Conservation (phyloP, 116 monocot species). For the Posidonia oceanica region DNA sequence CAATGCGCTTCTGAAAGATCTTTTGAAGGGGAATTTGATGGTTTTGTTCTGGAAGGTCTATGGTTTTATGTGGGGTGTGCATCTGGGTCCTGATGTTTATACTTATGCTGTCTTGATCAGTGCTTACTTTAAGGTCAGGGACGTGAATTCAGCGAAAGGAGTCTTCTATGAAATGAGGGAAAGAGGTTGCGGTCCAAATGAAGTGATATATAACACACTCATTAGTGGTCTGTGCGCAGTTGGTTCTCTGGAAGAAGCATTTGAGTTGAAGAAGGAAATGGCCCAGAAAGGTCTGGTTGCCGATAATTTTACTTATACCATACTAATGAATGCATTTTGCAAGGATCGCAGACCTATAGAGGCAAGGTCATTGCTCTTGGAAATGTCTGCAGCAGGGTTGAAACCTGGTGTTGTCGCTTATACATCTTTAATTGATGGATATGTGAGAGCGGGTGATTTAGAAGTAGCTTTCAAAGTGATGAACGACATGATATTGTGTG, state of each 20-base stretch:
- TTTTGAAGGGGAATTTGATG: slow-evolving; percentile 43
- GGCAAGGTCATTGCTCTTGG: slow-evolving; percentile 38
- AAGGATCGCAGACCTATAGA: slow-evolving; percentile 26
- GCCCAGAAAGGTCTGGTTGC: slow-evolving; percentile 27
- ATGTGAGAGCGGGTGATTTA: slow-evolving; percentile 44
- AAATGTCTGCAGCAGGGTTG: slow-evolving; percentile 37
- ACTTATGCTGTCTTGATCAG: slow-evolving; percentile 49
- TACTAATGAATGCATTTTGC: slow-evolving; percentile 47
- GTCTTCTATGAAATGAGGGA: slow-evolving; percentile 38
- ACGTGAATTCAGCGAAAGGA: slow-evolving; percentile 36
- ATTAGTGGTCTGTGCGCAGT: slow-evolving; percentile 50
- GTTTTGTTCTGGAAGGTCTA: slow-evolving; percentile 68
- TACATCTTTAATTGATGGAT: slow-evolving; percentile 67
- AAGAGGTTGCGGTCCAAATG: slow-evolving; percentile 37
- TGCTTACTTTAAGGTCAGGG: slow-evolving; percentile 47
- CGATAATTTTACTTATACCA: slow-evolving; percentile 45
- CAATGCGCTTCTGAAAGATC: slow-evolving; percentile 65
- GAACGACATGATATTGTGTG: slow-evolving; percentile 46
- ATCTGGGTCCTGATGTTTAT: slow-evolving; percentile 42
- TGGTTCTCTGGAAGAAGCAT: slow-evolving; percentile 49
- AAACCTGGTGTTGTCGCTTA: slow-evolving; percentile 35
- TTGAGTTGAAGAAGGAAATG: slow-evolving; percentile 46
- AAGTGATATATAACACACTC: slow-evolving; percentile 49
- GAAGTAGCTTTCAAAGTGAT: slow-evolving; percentile 48
- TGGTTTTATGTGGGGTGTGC: slow-evolving; percentile 27